Evolutionary conservation across 1,139 yeast genomes (phyloP).

Genomic region (Taphrina wiesneri): DNA sequence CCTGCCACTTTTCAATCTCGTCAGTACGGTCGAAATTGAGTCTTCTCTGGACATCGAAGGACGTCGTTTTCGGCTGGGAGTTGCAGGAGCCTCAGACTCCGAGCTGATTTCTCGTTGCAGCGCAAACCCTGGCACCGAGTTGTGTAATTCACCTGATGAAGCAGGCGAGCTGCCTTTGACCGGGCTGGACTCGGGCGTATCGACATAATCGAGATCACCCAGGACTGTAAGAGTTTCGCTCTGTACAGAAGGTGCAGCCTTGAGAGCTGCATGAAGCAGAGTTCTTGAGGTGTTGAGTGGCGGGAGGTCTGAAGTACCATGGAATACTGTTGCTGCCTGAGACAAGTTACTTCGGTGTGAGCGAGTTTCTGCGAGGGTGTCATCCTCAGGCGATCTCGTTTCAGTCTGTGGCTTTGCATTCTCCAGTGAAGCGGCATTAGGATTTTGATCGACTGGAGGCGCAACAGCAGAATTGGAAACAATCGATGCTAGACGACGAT

Average conservation of each 20-base stretch:
- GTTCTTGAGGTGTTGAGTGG: not conserved
- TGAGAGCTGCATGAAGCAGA: slow-evolving; percentile 1
- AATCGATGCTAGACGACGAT: slow-evolving; percentile 22
- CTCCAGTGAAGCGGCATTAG: not conserved
- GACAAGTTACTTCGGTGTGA: not conserved
- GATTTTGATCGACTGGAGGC: not conserved
- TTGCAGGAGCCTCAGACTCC: slow-evolving; percentile 21
- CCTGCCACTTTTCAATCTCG: slow-evolving; percentile 20
- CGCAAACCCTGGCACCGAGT: slow-evolving; percentile 19
- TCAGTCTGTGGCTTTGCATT: not conserved
- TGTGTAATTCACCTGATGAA: not conserved
- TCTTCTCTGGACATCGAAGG: slow-evolving; percentile 28
- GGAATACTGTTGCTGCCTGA: not conserved
- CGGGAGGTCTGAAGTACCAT: not conserved
- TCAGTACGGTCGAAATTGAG: slow-evolving; percentile 28
- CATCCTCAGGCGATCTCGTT: not conserved
- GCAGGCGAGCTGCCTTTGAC: not conserved
- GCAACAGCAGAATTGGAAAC: not conserved
- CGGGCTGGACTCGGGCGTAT: slow-evolving; percentile 20
- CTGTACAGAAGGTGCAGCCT: slow-evolving; percentile 7
- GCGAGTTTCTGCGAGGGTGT: not conserved
- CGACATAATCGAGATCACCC: slow-evolving; percentile 10
- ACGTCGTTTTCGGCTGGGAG: slow-evolving; percentile 13
- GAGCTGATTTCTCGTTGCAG: slow-evolving; percentile 28
- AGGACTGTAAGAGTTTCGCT: slow-evolving; percentile 9